Conservation (phyloP, 1,139 yeast genomes). For the Kluyveromyces sp. region DNA sequence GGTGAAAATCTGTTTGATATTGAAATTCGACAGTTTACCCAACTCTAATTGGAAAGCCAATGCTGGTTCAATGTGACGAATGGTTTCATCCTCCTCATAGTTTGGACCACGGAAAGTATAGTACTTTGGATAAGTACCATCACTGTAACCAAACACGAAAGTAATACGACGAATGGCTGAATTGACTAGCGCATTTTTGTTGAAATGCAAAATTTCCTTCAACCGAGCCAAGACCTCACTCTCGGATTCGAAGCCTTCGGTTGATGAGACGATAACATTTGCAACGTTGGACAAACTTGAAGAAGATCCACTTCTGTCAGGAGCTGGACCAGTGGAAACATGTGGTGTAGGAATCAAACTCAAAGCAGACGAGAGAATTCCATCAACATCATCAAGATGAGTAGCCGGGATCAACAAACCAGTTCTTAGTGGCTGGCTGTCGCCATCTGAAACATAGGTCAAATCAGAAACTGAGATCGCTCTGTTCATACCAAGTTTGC, state of each 20-base stretch:
- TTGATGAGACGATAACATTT: constrained; percentile 66
- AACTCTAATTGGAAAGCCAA: constrained; percentile 95
- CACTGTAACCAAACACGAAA: constrained; percentile 74
- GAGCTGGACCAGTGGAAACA: constrained; percentile 36
- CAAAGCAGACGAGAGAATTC: constrained; percentile 67
- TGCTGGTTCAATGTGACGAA: constrained; percentile 97
- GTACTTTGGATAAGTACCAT: constrained; percentile 89
- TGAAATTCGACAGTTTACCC: constrained; percentile 88
- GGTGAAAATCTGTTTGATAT: constrained; percentile 89
- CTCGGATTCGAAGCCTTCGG: constrained; percentile 70
- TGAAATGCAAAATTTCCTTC: constrained; percentile 58
- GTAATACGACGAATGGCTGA: constrained; percentile 87
- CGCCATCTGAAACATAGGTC: constrained; percentile 70
- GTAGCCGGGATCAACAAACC: constrained; percentile 83
- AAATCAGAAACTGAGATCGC: constrained; percentile 91
- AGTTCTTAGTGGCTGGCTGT: constrained; percentile 59
- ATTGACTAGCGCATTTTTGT: constrained; percentile 58
- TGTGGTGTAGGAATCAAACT: constrained; percentile 51
- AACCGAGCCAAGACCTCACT: constrained; percentile 59
- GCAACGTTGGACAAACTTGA: constrained; percentile 63
- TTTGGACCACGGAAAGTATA: constrained; percentile 90
- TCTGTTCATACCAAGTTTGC: constrained; percentile 54
- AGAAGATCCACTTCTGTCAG: constrained; percentile 39
- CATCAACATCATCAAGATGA: constrained; percentile 87
- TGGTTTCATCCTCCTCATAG: constrained; percentile 76